Base-by-base conservation (phyloP, 192 early-diverging fungal genomes). In the Mortierella alpina region DNA sequence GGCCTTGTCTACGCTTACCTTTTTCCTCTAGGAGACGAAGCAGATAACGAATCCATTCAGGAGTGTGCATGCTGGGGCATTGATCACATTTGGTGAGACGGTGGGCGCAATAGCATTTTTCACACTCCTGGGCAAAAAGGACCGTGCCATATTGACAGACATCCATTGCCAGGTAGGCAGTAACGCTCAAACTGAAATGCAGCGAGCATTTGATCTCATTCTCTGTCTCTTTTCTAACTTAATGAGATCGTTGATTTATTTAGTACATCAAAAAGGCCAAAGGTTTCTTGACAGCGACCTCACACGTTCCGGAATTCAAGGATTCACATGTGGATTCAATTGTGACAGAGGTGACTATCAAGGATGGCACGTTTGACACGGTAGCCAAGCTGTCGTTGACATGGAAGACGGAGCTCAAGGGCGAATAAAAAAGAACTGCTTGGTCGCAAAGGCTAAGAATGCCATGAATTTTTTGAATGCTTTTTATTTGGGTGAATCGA, bases 51-150 rank as follows among this genome's bases (percentile, higher is more conserved):
- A 86, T 55, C 83, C 82, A 15, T 84, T 83, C 39, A 80, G 83
- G 23, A 72, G 82, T 45, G 84, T 86, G 46, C 86, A 88, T 54
- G 80, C 88, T 13, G 80, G 75, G 3, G 85, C 88, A 0, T 59
- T 89, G 23, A 81, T 79, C 23, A 85, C 84, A 23, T 86, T 89
- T 76, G 86, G 82, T 5, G 86, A 88, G 63, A 86, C 84, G 9
- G 64, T 85, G 0, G 85, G 84, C 13, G 83, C 74, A 46, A 62
- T 89, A 17, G 85, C 88, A 4, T 58, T 86, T 10, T 64, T 86
- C 22, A 84, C 78, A 17, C 66, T 63, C 6, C 57, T 89, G 18
- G 69, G 68, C 11, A 76, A 77, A 23, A 85, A 89, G 42, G 84
- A 86, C 66, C 63, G 82, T 45, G 86, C 84, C 7, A 86, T 85